Conservation (phyloP, 176 grass and related monocot species). For the Chloris gayana region DNA sequence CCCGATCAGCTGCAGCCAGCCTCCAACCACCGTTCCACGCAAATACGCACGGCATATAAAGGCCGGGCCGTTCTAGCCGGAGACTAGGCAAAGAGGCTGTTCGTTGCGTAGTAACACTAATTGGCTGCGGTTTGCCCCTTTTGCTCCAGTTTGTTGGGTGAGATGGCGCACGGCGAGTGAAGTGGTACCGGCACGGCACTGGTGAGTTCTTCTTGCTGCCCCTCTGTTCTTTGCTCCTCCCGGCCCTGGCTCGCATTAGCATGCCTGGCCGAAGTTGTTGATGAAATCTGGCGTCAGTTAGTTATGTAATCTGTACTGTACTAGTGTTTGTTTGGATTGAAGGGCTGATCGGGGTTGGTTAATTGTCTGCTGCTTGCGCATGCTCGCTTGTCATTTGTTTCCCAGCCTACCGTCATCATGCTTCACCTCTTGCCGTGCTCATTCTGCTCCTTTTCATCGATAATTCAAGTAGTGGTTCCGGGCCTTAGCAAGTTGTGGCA, state of each 20-base stretch:
- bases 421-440: too few relatives aligned
- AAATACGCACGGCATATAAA: not conserved
- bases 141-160: not conserved
- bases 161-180: conserved; percentile 3
- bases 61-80: not conserved
- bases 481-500: too few relatives aligned
- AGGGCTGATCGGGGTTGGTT: too few relatives aligned
- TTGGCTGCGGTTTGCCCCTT: too few relatives aligned
- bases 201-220: conserved; percentile 30
- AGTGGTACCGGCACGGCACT: not conserved
- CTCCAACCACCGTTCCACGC: not conserved
- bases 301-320: not conserved
- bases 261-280: not conserved
- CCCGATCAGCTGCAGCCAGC: conserved; percentile 21
- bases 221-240: too few relatives aligned
- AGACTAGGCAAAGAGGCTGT: not conserved
- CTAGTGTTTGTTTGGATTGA: not conserved
- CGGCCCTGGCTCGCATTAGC: not conserved
- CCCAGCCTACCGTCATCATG: too few relatives aligned
- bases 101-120: not conserved
- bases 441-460: not conserved
- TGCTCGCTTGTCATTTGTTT: too few relatives aligned
- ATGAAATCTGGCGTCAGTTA: not conserved
- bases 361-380: too few relatives aligned
- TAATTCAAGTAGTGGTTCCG: not conserved